Base-by-base conservation (phyloP, 768 basidiomycete genomes). In the Cystobasidium tubakii region DNA sequence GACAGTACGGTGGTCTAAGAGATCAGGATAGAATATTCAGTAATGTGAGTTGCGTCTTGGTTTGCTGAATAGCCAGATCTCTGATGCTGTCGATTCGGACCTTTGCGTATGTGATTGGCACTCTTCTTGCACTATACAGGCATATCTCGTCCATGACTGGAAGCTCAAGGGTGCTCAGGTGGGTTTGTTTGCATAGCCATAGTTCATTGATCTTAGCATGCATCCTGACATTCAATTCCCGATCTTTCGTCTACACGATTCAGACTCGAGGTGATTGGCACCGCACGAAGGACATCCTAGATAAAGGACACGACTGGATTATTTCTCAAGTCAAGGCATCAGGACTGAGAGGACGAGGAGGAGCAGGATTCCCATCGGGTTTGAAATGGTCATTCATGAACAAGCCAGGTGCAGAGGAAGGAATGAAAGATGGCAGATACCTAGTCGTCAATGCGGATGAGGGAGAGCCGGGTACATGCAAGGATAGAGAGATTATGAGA, bases 381-480 rank as follows among this genome's bases (percentile, higher is more conserved):
- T 84, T 98, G 78, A 97, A 98, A 81, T 97, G 94, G 94, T 78
- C 77, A 66, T 93, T 92, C 81, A 95, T 98, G 95, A 98, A 99
- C 85, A 99, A 98, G 83, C 94, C 93, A n/a, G 88, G 88, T 31
- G 97, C 95, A 95, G 88, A 98, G 84, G 89, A 90, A 80, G 39
- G n/a, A 29, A 36, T 50, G 23, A 53, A 29, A 42, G 66, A 93
- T 65, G 95, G 94, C 1, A 88, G 95, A 27, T 98, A 98, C 81
- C 86, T 99, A 4, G 95, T 99, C 65, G 90, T 98, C 77, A 97
- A 98, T 81, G 94, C 95, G 19, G 95, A 98, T 81, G 95, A 98
- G 83, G 95, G 95, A 64, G 95, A 99, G 82, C 95, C 94, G 0
- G 95, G 95, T 21, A 99, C 95, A 1, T 97, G 95, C 87, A 99